phyloP scores from a whole-genome alignment of 1,284 basidiomycete genomes.

The Taiwanofungus camphoratus region DNA sequence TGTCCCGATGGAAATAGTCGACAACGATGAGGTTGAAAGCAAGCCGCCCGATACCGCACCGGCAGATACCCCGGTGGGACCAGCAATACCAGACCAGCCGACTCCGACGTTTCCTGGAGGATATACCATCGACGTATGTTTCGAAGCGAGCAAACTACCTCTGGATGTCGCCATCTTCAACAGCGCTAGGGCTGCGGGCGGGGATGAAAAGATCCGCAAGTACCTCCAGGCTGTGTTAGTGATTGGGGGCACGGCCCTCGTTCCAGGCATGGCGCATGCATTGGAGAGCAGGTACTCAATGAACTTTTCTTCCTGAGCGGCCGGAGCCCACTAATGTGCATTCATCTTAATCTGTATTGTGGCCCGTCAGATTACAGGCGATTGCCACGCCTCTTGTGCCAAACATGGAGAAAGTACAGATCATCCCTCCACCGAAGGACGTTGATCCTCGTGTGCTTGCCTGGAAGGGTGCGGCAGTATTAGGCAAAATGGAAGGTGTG shows the following conservation, averaged over 20 bases:
- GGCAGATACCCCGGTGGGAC: not conserved
- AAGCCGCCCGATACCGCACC: conserved; percentile 13
- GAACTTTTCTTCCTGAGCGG: too few species aligned
- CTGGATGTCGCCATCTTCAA: conserved; percentile 95
- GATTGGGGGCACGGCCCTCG: conserved; percentile 75
- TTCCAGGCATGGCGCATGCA: conserved; percentile 73
- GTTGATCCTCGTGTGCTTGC: conserved; percentile 85
- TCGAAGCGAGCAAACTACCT: conserved; percentile 87
- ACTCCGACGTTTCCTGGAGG: conserved; percentile 17
- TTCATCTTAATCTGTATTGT: too few species aligned
- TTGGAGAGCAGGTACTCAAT: conserved; percentile 82
- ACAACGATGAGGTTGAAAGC: conserved; percentile 46
- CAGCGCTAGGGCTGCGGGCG: conserved; percentile 77
- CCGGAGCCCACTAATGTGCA: too few species aligned
- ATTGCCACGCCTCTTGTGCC: conserved; percentile 78
- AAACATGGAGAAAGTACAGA: conserved; percentile 79
- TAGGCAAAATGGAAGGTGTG: conserved; percentile 87
- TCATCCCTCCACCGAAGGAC: conserved; percentile 90
- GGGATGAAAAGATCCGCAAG: conserved; percentile 87
- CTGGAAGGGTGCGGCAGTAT: conserved; percentile 95
- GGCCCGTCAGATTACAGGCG: conserved; percentile 58
- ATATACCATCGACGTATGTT: conserved; percentile 65
- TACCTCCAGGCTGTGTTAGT: conserved; percentile 87
- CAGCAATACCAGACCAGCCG: conserved; percentile 8
- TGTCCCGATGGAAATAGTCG: conserved; percentile 39